These are phyloP conservation scores for Diaporthe citriasiana DNA, from an alignment of 2,329 filamentous ascomycete genomes.

Conservation along the genomic window DNA sequence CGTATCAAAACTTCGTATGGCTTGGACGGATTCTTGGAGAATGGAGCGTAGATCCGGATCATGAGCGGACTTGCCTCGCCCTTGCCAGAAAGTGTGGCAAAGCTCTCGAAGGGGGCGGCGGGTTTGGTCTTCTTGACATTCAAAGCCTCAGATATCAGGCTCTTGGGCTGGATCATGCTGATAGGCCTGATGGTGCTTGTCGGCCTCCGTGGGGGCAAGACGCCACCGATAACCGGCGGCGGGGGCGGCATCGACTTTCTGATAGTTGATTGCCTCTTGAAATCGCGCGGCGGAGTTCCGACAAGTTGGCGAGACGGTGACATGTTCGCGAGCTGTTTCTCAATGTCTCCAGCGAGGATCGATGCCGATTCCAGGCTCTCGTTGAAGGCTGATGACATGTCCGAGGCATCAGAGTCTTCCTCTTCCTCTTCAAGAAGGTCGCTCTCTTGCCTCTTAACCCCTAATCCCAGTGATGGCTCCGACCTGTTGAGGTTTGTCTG, in stretches of 20 bases:
- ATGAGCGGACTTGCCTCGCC: conserved; percentile 82
- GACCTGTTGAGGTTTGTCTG: conserved; percentile 65
- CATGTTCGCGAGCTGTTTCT: conserved; percentile 61
- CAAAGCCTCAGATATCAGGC: conserved; percentile 78
- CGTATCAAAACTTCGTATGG: conserved; percentile 81
- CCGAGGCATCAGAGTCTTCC: conserved; percentile 73
- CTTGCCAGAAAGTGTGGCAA: conserved; percentile 82
- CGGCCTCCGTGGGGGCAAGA: conserved; percentile 79
- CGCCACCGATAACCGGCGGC: conserved; percentile 71
- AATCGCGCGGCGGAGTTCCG: conserved; percentile 73
- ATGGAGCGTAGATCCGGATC: conserved; percentile 83
- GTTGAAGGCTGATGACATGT: conserved; percentile 75
- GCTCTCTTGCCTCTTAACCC: conserved; percentile 60
- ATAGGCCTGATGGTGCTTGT: conserved; percentile 73
- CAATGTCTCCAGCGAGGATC: conserved; percentile 75
- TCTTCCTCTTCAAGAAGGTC: conserved; percentile 69
- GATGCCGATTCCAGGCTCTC: conserved; percentile 79
- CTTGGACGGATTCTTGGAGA: conserved; percentile 74
- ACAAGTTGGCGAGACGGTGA: conserved; percentile 71
- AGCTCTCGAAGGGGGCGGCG: conserved; percentile 81
- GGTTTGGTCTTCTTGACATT: conserved; percentile 79
- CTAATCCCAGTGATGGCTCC: conserved; percentile 58
- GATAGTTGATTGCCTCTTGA: conserved; percentile 74
- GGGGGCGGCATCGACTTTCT: conserved; percentile 71
- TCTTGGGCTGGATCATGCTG: conserved; percentile 78